Evolutionary conservation across 2,329 filamentous ascomycete species (phyloP).

Genomic region (Talaromyces rugulosus): DNA sequence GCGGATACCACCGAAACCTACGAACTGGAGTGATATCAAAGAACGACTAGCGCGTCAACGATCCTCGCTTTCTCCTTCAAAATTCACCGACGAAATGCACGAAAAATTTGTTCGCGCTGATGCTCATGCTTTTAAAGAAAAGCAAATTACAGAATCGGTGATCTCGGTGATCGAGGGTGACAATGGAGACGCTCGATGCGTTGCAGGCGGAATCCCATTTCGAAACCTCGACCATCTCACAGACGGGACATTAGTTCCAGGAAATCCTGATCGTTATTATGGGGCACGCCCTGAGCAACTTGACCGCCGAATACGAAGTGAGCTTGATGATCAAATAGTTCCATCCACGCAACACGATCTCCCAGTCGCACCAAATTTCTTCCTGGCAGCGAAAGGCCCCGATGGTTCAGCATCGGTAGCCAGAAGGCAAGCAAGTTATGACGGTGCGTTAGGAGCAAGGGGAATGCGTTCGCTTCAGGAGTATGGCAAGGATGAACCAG

Average conservation of each 20-base stretch:
- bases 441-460: constrained; percentile 6
- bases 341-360: constrained; percentile 15
- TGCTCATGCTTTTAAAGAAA: constrained; percentile 30
- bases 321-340: background rate
- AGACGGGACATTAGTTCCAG: constrained; percentile 21
- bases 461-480: background rate
- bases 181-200: constrained; percentile 18
- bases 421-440: constrained; percentile 4
- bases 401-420: constrained; percentile 2
- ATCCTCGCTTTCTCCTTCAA: constrained; percentile 34
- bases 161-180: constrained; percentile 29
- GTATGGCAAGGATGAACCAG: background rate
- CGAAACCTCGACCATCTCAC: constrained; percentile 35
- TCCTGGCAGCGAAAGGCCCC: constrained; percentile 4
- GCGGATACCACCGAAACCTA: constrained; percentile 12
- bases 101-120: constrained; percentile 25
- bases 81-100: constrained; percentile 28
- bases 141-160: constrained; percentile 28
- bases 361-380: constrained; percentile 12
- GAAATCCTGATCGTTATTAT: constrained; percentile 29
- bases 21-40: constrained; percentile 21
- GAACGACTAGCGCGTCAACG: constrained; percentile 23
- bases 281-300: constrained; percentile 16
- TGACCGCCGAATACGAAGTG: background rate
- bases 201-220: constrained; percentile 26